Base-by-base conservation (phyloP, 805 yeast species). In the Teunomyces gatunensis region DNA sequence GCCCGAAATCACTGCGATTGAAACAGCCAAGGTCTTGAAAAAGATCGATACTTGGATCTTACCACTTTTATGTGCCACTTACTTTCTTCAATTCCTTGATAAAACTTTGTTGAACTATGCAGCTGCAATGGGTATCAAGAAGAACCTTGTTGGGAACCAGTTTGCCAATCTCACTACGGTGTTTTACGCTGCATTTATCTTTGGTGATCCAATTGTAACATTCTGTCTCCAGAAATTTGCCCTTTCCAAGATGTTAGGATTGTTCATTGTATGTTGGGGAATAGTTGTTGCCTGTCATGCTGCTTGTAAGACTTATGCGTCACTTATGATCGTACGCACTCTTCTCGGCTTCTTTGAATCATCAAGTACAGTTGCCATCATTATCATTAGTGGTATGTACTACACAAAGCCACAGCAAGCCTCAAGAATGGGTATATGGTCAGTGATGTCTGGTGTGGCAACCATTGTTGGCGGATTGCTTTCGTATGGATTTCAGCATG, bases 51-150 rank as follows among this genome's bases (percentile, higher is more conserved):
- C 47, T 5, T 65, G 73, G 35, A 67, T 82, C 15, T 57, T 80
- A 59, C 72, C 83, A 0, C 61, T 80, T 25, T 60, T 82, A 53
- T 78, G 84, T 53, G 65, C 73, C 32, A 73, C 80, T 11, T 82
- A 82, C 53, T 74, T 81, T 47, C 61, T 81, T 13, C 84, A 81
- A 65, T 79, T 79, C 54, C 63, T 81, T 47, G 87, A 83, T 53
- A 83, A 83, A 55, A 71, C 79, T n/a, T 61, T 82, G 44, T 61
- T 79, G 34, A 81, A 81, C 52, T 80, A 81, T 56, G 83, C 87
- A 2, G 83, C 83, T 12, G 81, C 82, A 1, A 78, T 83, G 85
- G 86, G 86, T 0, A 79, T 82, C 54, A 78, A 75, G 55, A 59
- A 68, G 2, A 71, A 79, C 54, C 65, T 80, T 50, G 68, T 74